Conservation (phyloP, 73 alveolate genomes). For the Strombidium stylifer region DNA sequence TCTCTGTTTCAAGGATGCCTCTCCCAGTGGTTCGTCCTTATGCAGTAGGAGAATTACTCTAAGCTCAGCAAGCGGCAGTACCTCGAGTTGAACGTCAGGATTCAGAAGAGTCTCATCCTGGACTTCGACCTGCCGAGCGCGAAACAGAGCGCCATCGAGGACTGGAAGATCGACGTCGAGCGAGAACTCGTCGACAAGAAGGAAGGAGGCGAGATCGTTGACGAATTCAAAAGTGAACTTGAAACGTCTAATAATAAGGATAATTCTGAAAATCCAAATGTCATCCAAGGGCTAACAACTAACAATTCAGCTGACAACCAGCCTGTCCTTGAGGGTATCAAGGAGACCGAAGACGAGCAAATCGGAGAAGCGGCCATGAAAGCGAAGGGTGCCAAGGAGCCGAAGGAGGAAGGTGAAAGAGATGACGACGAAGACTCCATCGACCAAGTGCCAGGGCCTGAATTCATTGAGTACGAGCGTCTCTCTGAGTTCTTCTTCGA, state of each 20-base stretch:
- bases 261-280: too few relatives aligned
- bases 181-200: constrained; percentile 48
- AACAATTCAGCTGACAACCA: too few relatives aligned
- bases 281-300: too few relatives aligned
- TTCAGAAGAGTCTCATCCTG: constrained; percentile 52
- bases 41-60: constrained; percentile 45
- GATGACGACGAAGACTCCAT: constrained; percentile 13
- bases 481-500: constrained; percentile 69
- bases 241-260: too few relatives aligned
- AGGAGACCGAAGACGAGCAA: not conserved
- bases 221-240: too few relatives aligned
- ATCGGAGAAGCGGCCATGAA: not conserved
- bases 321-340: too few relatives aligned
- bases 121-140: constrained; percentile 62
- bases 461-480: constrained; percentile 46
- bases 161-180: constrained; percentile 72
- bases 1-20: constrained; percentile 57
- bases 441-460: constrained; percentile 8
- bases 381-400: not conserved
- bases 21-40: constrained; percentile 51
- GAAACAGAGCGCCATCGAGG: constrained; percentile 51
- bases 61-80: constrained; percentile 51
- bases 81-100: constrained; percentile 57
- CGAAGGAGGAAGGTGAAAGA: not conserved
- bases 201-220: too few relatives aligned